Percentiles rank a stretch among this genome's conserved stretches.
Evolutionary conservation across 495 filamentous ascomycete genomes (phyloP).

Genomic region (Neurospora intermedia): DNA sequence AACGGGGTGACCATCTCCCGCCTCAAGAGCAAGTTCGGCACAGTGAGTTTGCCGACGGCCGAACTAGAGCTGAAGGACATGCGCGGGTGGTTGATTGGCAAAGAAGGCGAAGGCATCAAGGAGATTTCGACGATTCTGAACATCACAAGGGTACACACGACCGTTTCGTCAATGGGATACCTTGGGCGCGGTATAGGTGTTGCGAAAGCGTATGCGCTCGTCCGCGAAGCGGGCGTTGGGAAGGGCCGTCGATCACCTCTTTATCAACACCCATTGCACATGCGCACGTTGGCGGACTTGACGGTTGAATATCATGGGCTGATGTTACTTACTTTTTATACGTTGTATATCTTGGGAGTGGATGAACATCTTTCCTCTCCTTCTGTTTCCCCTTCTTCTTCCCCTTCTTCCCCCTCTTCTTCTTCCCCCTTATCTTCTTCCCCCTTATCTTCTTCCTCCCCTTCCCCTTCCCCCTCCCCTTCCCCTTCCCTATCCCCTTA

Average conservation of each 20-base stretch:
- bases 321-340: conserved; percentile 52
- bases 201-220: conserved; percentile 43
- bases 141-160: conserved; percentile 56
- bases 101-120: conserved; percentile 50
- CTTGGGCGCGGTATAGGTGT: conserved; percentile 53
- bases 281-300: conserved; percentile 48
- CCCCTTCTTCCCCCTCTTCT: too few species aligned
- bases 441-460: too few species aligned
- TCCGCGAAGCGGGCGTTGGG: conserved; percentile 30
- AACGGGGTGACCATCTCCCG: conserved; percentile 61
- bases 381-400: too few species aligned
- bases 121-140: conserved; percentile 58
- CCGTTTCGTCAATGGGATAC: conserved; percentile 46
- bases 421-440: too few species aligned
- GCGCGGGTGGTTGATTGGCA: conserved; percentile 55
- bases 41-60: conserved; percentile 56
- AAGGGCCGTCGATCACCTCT: conserved; percentile 31
- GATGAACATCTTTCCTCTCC: conserved; percentile 4
- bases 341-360: conserved; percentile 37
- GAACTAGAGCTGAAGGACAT: conserved; percentile 52
- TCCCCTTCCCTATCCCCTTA: too few species aligned
- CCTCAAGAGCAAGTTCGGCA: conserved; percentile 62
- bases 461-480: too few species aligned
- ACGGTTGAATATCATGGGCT: conserved; percentile 38
- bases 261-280: conserved; percentile 46